Evolutionary conservation across 1,139 yeast species (phyloP).

Genomic region (Zygoascus meyerae): DNA sequence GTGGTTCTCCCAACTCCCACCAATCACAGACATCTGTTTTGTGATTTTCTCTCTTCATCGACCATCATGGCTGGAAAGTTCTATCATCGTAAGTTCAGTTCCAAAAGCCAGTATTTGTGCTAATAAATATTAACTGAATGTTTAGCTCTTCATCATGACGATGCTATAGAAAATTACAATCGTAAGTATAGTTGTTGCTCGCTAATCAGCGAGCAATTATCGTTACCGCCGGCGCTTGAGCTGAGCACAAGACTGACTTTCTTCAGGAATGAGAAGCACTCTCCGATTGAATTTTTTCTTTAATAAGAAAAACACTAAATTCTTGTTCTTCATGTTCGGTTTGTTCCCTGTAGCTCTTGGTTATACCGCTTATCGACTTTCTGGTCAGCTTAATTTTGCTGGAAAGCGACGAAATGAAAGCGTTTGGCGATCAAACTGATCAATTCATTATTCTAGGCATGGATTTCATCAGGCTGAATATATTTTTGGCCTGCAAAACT

Average conservation of each 20-base stretch:
- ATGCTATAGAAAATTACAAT: slow-evolving; percentile 9
- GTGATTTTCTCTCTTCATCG: not conserved
- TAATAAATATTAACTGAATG: not conserved
- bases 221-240: not conserved
- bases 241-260: not conserved
- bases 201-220: too few species aligned
- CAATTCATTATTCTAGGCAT: too few species aligned
- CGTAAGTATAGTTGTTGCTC: not conserved
- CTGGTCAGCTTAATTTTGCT: slow-evolving; percentile 28
- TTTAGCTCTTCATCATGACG: slow-evolving; percentile 9
- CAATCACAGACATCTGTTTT: not conserved
- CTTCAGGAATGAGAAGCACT: slow-evolving; percentile 4
- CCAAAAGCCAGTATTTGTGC: not conserved
- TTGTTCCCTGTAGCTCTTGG: slow-evolving; percentile 32
- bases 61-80: slow-evolving; percentile 8
- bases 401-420: slow-evolving; percentile 30
- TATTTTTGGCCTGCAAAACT: too few species aligned
- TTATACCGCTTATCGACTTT: slow-evolving; percentile 25
- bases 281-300: slow-evolving; percentile 26
- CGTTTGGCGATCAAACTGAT: slow-evolving; percentile 23
- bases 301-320: slow-evolving; percentile 30
- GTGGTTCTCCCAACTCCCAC: too few species aligned
- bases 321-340: slow-evolving; percentile 30
- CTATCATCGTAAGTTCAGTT: slow-evolving; percentile 7
- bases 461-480: too few species aligned